phyloP scores from a whole-genome alignment of 2,329 filamentous ascomycete genomes.

The Rhytidhysteron rufulum region DNA sequence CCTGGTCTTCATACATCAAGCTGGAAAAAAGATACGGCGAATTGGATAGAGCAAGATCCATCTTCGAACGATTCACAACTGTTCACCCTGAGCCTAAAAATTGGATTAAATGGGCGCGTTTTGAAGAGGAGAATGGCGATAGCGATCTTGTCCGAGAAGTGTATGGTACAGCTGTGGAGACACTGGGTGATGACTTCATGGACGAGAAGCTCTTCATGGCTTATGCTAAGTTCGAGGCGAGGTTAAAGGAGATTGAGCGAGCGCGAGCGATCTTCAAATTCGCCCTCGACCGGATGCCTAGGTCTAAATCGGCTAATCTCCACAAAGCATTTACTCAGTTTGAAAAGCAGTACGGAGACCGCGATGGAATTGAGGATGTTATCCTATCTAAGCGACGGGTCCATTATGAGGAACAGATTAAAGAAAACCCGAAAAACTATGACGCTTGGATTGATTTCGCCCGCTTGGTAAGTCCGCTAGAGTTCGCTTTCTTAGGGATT shows the following conservation, averaged over 20 bases:
- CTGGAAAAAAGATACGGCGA: conserved; percentile 93
- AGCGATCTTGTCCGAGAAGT: conserved; percentile 90
- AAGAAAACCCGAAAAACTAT: conserved; percentile 94
- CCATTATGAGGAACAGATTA: conserved; percentile 90
- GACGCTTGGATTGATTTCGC: conserved; percentile 97
- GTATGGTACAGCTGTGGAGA: conserved; percentile 82
- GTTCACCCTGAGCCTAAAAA: conserved; percentile 93
- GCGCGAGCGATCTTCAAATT: conserved; percentile 96
- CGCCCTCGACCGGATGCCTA: conserved; percentile 83
- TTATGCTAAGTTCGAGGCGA: conserved; percentile 92
- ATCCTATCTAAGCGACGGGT: conserved; percentile 90
- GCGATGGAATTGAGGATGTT: conserved; percentile 90
- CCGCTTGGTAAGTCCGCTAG: conserved; percentile 53
- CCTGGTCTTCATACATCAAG: conserved; percentile 96
- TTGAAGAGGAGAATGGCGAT: conserved; percentile 93
- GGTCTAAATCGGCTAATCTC: conserved; percentile 76
- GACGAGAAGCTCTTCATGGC: conserved; percentile 94
- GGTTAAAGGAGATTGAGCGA: conserved; percentile 91
- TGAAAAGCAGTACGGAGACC: conserved; percentile 95
- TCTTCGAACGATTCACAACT: conserved; percentile 85
- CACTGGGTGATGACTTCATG: conserved; percentile 88
- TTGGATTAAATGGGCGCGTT: conserved; percentile 98
- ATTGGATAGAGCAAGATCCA: conserved; percentile 81
- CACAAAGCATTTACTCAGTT: conserved; percentile 97
- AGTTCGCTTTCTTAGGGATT: not conserved